Base-by-base conservation (phyloP, 768 basidiomycete genomes). In the Podaxis pistillaris region DNA sequence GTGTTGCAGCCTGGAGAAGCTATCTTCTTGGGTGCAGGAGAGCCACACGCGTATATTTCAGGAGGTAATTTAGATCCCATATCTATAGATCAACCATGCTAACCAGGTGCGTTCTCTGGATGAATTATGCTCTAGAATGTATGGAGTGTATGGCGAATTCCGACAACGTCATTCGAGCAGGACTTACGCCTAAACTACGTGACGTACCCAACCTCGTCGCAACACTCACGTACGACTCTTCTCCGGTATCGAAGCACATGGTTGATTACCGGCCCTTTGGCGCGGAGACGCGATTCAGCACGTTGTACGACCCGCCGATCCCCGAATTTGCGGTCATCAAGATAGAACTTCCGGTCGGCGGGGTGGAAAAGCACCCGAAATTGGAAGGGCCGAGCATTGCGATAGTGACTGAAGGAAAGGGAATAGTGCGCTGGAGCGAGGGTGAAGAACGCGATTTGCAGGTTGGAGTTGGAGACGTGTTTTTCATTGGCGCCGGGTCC, bases 141-240 rank as follows among this genome's bases (percentile, higher is more conserved):
- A 94, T 98, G 71, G 97, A 98, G 72, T 96, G 94, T 78, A 98
- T 98, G 96, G 96, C 96, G 26, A 96, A 96, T 65, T 96, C 94
- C 0, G 97, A 99, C 78, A 98, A 98, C 73, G 97, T 99, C 74
- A 96, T 99, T 66, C 93, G 97, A 36, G 97, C 97, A 6, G 97
- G 97, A 13, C 86, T 99, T 44, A 99, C 97, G 0, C 96, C 97
- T 1, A 99, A 99, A 76, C 83, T 93, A 36, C 89, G 97, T 58
- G 97, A 99, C 73, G 88, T 99, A 38, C 87, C 88, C 9, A 98
- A 96, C 66, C 87, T 99, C 47, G 81, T 97, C 63, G 80, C 85
- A 3, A 90, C 91, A 65, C 83, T 98, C 63, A 98, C 95, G 8
- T 99, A 98, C 74, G 81, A 76, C 54, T 82, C 93, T 8, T 86